Base-by-base conservation (phyloP, 345 rosid genomes). In the Geranium rotundifolium region DNA sequence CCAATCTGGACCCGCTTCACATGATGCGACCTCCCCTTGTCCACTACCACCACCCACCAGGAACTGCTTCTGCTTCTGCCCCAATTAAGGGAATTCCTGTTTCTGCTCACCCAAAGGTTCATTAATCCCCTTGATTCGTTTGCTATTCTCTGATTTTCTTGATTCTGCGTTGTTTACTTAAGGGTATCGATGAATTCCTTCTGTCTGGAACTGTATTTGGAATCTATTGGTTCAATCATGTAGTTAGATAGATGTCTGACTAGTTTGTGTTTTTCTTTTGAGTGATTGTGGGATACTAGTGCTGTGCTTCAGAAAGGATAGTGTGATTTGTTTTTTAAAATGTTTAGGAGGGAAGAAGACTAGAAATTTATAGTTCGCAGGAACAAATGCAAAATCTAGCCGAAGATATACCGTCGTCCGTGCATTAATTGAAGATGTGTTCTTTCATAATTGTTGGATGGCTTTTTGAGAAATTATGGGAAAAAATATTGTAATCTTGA, bases 101-200 rank as follows among this genome's bases (percentile, higher is more conserved):
- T 29, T 31, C 82, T 15, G 19, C 63, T 31, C 84, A 73, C 23
- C 81, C 73, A 12, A 80, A 76, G 79, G 85, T 77, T 46, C 52
- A 10, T 7, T 54, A 58, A 37, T 8, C 20, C 18, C 8, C 27
- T 15, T 57, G n/a, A 57, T 29, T 63, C 39, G 13, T n/a, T 0
- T 63, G 54, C 29, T 39, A 31, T 18, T 46, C 23, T 56, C 64
- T 29, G 10, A 17, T 39, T 3, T 16, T 57, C 30, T 60, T 19
- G 0, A 63, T 63, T 57, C 3, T 59, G 1, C 6, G 2, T 14
- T 19, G 31, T 60, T 55, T 30, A 56, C 29, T 59, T 59, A 17
- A 1, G 3, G 13, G 16, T 9, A 46, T 46, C 14, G 52, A 14
- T 46, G 52, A 10, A 46, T 14, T 46, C 3, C 3, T 3, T 46